These are phyloP conservation scores for Bisporella sp. DNA, from an alignment of 2,329 filamentous ascomycete species.

Conservation along the genomic window DNA sequence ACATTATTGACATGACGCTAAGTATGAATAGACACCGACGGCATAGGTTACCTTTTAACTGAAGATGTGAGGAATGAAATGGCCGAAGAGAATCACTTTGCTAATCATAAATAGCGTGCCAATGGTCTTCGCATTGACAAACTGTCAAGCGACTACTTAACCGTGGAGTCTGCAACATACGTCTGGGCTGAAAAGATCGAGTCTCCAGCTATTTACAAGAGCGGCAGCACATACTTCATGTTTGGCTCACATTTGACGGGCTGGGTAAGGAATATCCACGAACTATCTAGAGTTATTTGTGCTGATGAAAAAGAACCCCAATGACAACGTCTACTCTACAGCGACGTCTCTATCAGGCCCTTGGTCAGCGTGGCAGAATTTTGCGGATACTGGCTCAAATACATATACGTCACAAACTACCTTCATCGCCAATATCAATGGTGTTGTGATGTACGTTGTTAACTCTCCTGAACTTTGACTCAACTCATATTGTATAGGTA, in stretches of 20 bases:
- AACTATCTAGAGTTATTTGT: neutral
- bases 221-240: conserved; percentile 54
- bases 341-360: conserved; percentile 49
- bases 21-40: conserved; percentile 47
- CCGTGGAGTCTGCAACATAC: conserved; percentile 41
- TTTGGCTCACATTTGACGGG: conserved; percentile 52
- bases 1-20: neutral
- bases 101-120: conserved; percentile 34
- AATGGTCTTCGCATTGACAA: conserved; percentile 52
- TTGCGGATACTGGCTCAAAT: conserved; percentile 46
- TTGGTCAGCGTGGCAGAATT: conserved; percentile 54
- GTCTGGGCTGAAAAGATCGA: conserved; percentile 48
- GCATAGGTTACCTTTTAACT: conserved; percentile 52
- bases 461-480: neutral
- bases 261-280: conserved; percentile 16
- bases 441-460: conserved; percentile 20
- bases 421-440: conserved; percentile 43
- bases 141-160: conserved; percentile 50
- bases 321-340: conserved; percentile 59
- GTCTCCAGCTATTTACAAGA: conserved; percentile 56
- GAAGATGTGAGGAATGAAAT: conserved; percentile 44
- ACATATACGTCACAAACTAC: conserved; percentile 56
- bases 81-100: conserved; percentile 35
- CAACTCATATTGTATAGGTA: conserved; percentile 36
- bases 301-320: conserved; percentile 30